Evolutionary conservation across 2,329 filamentous ascomycete species (phyloP).

Genomic region (Pyricularia pennisetigena): DNA sequence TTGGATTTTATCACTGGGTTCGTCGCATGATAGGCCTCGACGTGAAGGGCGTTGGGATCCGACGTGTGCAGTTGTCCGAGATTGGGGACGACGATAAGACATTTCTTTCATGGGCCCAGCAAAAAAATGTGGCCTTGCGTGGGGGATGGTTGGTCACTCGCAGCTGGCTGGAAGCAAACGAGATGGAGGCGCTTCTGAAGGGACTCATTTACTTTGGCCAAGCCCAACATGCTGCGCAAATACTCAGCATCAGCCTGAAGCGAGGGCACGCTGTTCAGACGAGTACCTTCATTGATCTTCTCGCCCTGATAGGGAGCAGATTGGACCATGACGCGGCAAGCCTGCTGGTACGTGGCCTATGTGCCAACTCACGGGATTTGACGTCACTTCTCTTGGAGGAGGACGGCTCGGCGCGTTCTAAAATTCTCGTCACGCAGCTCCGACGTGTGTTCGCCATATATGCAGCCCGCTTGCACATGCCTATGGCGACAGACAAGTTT

Average conservation of each 20-base stretch:
- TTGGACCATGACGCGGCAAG: constrained; percentile 25
- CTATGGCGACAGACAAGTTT: neutral
- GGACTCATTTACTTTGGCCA: constrained; percentile 38
- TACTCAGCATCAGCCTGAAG: constrained; percentile 28
- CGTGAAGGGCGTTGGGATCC: constrained; percentile 26
- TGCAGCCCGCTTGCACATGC: neutral
- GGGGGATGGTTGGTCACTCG: constrained; percentile 30
- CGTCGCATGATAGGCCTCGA: constrained; percentile 35
- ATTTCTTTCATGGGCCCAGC: constrained; percentile 20
- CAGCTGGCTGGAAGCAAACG: constrained; percentile 22
- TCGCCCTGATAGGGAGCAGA: constrained; percentile 29
- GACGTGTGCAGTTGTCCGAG: constrained; percentile 8
- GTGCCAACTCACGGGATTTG: constrained; percentile 13
- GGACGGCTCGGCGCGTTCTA: constrained; percentile 7
- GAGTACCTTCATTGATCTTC: constrained; percentile 26
- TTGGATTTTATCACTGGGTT: constrained; percentile 33
- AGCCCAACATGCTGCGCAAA: constrained; percentile 30
- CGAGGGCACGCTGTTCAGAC: constrained; percentile 25
- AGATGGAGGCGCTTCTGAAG: constrained; percentile 35
- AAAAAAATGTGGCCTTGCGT: constrained; percentile 12
- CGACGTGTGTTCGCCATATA: constrained; percentile 7
- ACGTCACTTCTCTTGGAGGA: constrained; percentile 7
- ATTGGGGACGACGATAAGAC: neutral
- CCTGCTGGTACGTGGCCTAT: constrained; percentile 21
- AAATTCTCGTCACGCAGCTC: constrained; percentile 5